phyloP scores from a whole-genome alignment of 2,329 filamentous ascomycete genomes.

The Arthrobotrys musiformis region DNA sequence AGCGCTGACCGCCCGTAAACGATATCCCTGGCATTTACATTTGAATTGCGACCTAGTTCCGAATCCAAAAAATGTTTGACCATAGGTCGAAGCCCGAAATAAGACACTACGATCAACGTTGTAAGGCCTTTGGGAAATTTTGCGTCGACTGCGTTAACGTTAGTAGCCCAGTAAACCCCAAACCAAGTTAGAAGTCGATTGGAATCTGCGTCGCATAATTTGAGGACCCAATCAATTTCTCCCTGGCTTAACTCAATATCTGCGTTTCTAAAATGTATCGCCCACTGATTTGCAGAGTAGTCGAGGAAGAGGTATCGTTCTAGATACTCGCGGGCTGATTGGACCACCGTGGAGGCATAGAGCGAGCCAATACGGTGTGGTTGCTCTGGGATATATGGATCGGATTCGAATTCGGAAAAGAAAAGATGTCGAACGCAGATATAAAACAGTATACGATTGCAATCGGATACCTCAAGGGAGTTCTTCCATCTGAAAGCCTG shows the following conservation, averaged over 20 bases:
- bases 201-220: constrained; percentile 10
- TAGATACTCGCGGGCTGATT: background rate
- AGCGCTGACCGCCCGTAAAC: background rate
- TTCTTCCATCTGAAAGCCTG: background rate
- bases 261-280: background rate
- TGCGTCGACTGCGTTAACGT: background rate
- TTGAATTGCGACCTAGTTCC: background rate
- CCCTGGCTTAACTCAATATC: background rate
- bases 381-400: no score
- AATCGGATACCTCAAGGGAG: background rate
- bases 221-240: background rate
- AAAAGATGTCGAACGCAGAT: background rate
- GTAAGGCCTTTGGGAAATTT: background rate
- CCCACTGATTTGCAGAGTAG: constrained; percentile 15
- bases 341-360: no score
- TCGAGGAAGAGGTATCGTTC: constrained; percentile 11
- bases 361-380: no score
- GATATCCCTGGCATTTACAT: background rate
- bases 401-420: background rate
- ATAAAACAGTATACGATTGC: background rate
- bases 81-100: background rate
- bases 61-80: background rate
- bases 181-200: constrained; percentile 15
- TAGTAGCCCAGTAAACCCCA: constrained; percentile 10
- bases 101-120: constrained; percentile 6